Evolutionary conservation across 352 stramenopile genomes (phyloP).

Genomic region (Globisporangium takayamanum): DNA sequence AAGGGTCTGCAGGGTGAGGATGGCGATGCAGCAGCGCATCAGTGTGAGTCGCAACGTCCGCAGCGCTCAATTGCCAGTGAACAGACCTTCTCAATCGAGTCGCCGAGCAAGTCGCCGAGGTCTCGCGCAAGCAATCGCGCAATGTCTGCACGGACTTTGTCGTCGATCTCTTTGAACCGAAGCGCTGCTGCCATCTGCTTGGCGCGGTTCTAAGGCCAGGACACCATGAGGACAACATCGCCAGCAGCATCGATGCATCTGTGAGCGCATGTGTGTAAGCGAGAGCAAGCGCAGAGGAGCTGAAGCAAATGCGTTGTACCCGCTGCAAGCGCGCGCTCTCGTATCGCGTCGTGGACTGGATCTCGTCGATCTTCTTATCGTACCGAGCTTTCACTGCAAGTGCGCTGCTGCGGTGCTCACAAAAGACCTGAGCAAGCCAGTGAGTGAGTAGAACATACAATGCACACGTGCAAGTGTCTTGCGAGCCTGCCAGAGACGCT

Average conservation of each 20-base stretch:
- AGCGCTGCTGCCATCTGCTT: constrained; percentile 52
- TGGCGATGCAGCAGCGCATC: neutral
- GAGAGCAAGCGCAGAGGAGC: neutral
- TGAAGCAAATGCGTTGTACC: constrained; percentile 18
- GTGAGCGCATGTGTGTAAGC: no score
- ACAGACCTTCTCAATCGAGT: constrained; percentile 36
- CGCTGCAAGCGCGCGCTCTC: constrained; percentile 44
- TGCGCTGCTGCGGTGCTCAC: constrained; percentile 62
- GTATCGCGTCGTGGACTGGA: constrained; percentile 33
- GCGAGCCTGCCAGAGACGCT: neutral
- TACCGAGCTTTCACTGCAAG: constrained; percentile 50
- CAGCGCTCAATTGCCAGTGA: neutral
- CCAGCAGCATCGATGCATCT: neutral
- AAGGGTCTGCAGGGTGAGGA: constrained; percentile 19
- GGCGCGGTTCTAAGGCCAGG: constrained; percentile 40
- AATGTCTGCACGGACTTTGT: constrained; percentile 40
- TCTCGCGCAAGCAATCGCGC: constrained; percentile 30
- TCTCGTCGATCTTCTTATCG: constrained; percentile 48
- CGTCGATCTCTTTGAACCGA: constrained; percentile 63
- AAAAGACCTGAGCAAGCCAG: constrained; percentile 28
- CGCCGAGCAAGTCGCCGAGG: constrained; percentile 22
- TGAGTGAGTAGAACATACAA: neutral
- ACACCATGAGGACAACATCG: neutral
- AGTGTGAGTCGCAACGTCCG: neutral
- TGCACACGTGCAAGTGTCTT: neutral